Base-by-base conservation (phyloP, 345 rosid species). In the Ceriops zippeliana region DNA sequence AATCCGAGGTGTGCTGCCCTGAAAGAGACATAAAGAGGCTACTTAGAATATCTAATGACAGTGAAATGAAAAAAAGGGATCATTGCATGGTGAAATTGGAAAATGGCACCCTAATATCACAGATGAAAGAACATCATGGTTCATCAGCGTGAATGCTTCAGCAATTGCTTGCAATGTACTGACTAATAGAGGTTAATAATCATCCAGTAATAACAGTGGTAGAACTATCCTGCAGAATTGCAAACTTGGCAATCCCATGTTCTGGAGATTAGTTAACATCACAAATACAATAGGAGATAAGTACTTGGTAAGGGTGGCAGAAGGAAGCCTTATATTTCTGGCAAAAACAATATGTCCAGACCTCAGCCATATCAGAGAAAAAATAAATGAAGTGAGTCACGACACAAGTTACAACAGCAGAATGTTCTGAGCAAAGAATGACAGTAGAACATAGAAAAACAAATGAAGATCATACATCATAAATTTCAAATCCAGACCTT, bases 1-100 rank as follows among this genome's bases (percentile, higher is more conserved):
- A 75, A 90, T 80, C 52, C 96, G 91, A 67, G 96, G 98, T 66
- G 74, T 87, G 82, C 93, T 88, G 15, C 70, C 88, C 98, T 90
- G 88, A 74, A 79, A 67, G 19, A 60, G 32, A 60, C 28, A 63
- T 34, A 70, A 58, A 13, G 24, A 70, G 58, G 52, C 46, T 54
- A 42, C 9, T 52, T 26, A 11, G 20, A 56, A 42, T 7, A n/a
- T 62, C 19, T 35, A 34, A 37, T 7, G n/a, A 24, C 7, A 31
- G 7, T 35, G 28, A 56, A 24, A 56, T 5, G 3, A 13, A 3
- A 22, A 54, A 54, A 13, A 7, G 24, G 10, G 24, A 27, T 22
- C 1, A 54, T 9, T 54, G 27, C 59, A 9, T 24, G 59, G 26
- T 10, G 15, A 56, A 27, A 56, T 6, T 56, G 26, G 59, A 27